Percentiles rank a stretch among this genome's conserved stretches.
Evolutionary conservation across 176 grass and related monocot genomes (phyloP).

Genomic region (Neostapfia colusana): DNA sequence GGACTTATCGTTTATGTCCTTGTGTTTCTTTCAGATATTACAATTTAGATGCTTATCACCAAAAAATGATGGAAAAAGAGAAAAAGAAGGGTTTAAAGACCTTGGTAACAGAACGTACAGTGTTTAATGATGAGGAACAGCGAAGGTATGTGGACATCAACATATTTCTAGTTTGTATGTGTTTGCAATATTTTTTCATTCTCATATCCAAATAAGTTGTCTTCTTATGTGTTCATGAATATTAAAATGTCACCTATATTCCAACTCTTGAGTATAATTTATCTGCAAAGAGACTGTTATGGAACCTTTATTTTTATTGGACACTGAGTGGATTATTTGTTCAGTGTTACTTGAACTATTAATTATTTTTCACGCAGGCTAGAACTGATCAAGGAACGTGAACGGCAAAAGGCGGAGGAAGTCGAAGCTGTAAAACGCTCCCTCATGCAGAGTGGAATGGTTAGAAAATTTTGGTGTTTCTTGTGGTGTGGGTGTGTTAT

Average conservation of each 20-base stretch:
- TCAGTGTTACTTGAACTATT: neutral
- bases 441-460: conserved; percentile 92
- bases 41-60: conserved; percentile 87
- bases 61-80: conserved; percentile 68
- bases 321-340: neutral
- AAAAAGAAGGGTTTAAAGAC: conserved; percentile 74
- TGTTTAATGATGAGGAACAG: conserved; percentile 97
- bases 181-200: neutral
- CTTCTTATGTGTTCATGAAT: neutral
- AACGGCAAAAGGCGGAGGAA: conserved; percentile 85
- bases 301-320: neutral
- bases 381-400: conserved; percentile 82
- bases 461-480: conserved; percentile 42
- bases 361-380: conserved; percentile 43
- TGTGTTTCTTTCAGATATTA: conserved; percentile 70
- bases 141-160: conserved; percentile 54
- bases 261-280: neutral
- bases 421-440: conserved; percentile 82
- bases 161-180: conserved; percentile 10
- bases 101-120: conserved; percentile 53
- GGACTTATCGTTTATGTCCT: conserved; percentile 14
- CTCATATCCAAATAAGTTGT: neutral
- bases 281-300: neutral
- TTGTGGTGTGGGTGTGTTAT: neutral
- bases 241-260: neutral